Base-by-base conservation (phyloP, 768 basidiomycete species). In the Serendipita vermifera region DNA sequence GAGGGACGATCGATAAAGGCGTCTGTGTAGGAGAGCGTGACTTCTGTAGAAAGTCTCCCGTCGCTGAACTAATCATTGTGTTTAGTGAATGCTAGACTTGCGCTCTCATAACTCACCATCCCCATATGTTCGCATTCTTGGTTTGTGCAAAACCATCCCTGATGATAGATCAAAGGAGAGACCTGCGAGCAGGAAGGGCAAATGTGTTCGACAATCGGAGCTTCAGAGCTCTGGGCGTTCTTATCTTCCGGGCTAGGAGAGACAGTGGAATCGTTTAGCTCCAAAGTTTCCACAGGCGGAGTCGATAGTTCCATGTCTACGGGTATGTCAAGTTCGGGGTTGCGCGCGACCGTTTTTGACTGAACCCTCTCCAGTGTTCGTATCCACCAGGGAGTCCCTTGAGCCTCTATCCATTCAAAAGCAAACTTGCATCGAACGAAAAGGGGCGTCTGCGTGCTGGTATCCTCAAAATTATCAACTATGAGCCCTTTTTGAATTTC, bases 401-500 rank as follows among this genome's bases (percentile, higher is more conserved):
- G 87, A 38, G 73, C 76, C 58, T 81, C 77, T 60, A 85, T 86
- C 86, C 87, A 90, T 61, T 83, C 82, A 60, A 90, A 90, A 3
- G 82, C 81, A 62, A 90, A 88, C 65, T 89, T 90, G 65, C 79
- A 86, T 5, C 87, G 73, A 11, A 86, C 74, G n/a, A 85, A 55
- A 17, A 41, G 27, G 1, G 39, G 39, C 39, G 39, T 41, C 9
- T n/a, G 39, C 39, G 17, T 26, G 15, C 39, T 26, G 15, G 17
- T 26, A n/a, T n/a, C n/a, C n/a, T n/a, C n/a, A n/a, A n/a, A n/a
- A n/a, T n/a, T n/a, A n/a, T n/a, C n/a, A n/a, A n/a, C n/a, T n/a
- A n/a, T n/a, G n/a, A n/a, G n/a, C 15, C 1, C 17, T 41, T 26
- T 26, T 20, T 5, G 17, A 7, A 26, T 17, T n/a, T n/a, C 26